Evolutionary conservation across 2,329 filamentous ascomycete genomes (phyloP), one percentile per base, ranked within the genome.

Genomic region (Fusarium siculi): DNA sequence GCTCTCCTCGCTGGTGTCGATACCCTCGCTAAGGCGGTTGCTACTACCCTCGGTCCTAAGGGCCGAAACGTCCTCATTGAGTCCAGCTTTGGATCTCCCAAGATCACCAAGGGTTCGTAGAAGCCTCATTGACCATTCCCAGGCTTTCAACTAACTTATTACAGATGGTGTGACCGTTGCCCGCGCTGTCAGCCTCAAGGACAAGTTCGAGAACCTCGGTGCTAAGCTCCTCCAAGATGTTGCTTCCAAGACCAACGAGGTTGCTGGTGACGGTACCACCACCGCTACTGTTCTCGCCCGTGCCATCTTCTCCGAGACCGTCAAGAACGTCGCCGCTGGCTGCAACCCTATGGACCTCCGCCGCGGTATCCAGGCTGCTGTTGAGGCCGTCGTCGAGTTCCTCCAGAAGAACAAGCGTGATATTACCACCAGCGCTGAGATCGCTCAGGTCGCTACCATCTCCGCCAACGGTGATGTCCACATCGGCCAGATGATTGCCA

Each of bases 271-370:
- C 84, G 96, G 96, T 86, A 99, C 96, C 79, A 99, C 96, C 76
- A 97, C 95, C 76, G 96, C 96, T 75, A 99, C 96, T 74, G 96
- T 98, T 77, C 94, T 99, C 77, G 96, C 95, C 79, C 94, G 95
- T 79, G 93, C 95, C 83, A 99, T 99, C 87, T 99, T 99, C 91
- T 97, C 96, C 85, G 96, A 99, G 90, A 98, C 96, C 62, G 96
- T 98, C 83, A 99, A 99, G 93, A 99, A 99, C 84, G 96, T 99
- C 75, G 96, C 96, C 76, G 96, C 96, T 74, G 96, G 96, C 81
- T 99, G 96, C 93, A 99, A 99, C 89, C 96, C 96, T 77, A 98
- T 99, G 96, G 96, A 99, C 82, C 90, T 99, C 81, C 93, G 96
- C 84, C 93, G 96, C 80, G 96, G 96, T 85, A 98, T 96, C 81